Evolutionary conservation across 371 early-diverging fungal species (phyloP).

Genomic region (Nosema muscidifuracis): DNA sequence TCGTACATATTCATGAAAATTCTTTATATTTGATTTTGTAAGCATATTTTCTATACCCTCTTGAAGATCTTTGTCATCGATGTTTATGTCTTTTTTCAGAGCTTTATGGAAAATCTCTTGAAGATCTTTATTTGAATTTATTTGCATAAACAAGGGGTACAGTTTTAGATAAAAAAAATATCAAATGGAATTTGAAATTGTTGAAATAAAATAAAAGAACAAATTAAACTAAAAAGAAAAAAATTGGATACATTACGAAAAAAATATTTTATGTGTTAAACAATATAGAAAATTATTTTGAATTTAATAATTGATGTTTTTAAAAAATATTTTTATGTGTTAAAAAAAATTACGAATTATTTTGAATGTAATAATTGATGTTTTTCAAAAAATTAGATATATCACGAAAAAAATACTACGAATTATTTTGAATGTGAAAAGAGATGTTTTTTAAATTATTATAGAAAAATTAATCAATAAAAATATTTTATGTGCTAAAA

Average conservation of each 20-base stretch:
- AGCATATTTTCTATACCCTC: constrained; percentile 13
- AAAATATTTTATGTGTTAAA: not conserved
- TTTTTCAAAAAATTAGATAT: no score
- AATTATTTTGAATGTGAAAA: no score
- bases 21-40: constrained; percentile 27
- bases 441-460: no score
- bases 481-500: no score
- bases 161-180: not conserved
- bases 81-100: constrained; percentile 7
- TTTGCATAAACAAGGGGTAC: not conserved
- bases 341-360: not conserved
- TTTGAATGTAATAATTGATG: no score
- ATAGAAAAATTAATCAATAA: no score
- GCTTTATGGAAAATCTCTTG: not conserved
- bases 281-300: not conserved
- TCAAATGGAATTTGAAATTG: no score
- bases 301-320: not conserved
- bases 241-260: not conserved
- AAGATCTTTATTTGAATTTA: not conserved
- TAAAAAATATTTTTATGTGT: not conserved
- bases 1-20: constrained; percentile 29
- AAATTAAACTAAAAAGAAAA: no score
- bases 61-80: constrained; percentile 11
- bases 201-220: no score
- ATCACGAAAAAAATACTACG: no score